phyloP scores from a whole-genome alignment of 2,329 filamentous ascomycete species.

The Neoscytalidium dimidiatum region DNA sequence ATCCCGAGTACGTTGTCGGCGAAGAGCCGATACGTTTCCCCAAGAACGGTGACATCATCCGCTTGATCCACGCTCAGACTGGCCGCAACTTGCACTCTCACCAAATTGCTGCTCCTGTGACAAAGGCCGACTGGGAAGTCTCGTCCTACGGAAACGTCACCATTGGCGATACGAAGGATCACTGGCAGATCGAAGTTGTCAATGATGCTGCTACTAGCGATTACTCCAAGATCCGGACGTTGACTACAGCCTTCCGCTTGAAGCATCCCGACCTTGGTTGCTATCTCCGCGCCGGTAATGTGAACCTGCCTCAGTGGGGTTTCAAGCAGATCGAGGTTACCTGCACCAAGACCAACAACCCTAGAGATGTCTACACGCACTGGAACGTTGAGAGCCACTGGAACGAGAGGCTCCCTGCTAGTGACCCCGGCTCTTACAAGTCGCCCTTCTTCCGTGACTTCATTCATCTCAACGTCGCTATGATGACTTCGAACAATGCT shows the following conservation, averaged over 20 bases:
- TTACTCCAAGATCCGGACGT: constrained; percentile 79
- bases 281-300: constrained; percentile 92
- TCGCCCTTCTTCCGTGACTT: constrained; percentile 98
- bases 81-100: constrained; percentile 97
- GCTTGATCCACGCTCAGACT: constrained; percentile 91
- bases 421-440: constrained; percentile 88
- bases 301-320: constrained; percentile 97
- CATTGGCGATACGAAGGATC: constrained; percentile 94
- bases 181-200: constrained; percentile 93
- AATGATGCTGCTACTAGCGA: constrained; percentile 86
- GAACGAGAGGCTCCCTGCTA: constrained; percentile 88
- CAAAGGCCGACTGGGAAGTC: constrained; percentile 88
- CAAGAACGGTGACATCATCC: constrained; percentile 74
- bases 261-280: constrained; percentile 81
- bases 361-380: constrained; percentile 90
- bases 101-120: constrained; percentile 81
- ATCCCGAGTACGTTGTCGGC: constrained; percentile 71
- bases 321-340: constrained; percentile 99
- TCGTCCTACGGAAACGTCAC: constrained; percentile 96
- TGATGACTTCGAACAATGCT: constrained; percentile 99
- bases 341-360: constrained; percentile 90
- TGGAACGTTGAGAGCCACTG: constrained; percentile 97
- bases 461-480: constrained; percentile 95
- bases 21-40: constrained; percentile 72
- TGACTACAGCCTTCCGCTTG: constrained; percentile 91